Base-by-base conservation (phyloP, 345 rosid species). In the Capsella bursapastoris region DNA sequence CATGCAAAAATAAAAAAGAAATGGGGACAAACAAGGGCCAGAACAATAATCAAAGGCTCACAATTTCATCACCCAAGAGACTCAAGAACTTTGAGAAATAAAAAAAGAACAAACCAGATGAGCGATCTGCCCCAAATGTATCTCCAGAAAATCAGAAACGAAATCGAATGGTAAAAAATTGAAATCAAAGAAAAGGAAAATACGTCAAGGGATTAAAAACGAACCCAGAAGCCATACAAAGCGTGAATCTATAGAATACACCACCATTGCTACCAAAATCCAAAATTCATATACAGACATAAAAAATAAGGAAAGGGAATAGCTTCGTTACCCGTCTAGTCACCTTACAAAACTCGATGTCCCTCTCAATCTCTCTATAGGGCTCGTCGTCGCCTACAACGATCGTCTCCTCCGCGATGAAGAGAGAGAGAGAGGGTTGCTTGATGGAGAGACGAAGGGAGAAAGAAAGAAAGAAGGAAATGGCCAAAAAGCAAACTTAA, bases 371-470 rank as follows among this genome's bases (percentile, higher is more conserved):
- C 76, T 73, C 74, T 68, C 61, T 0, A 22, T 22, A 61, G 8
- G 70, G 18, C 48, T 70, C 71, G 57, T 62, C 57, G 68, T 22
- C 68, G 73, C 22, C 2, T 22, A 22, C 25, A 22, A 51, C 11
- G 79, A 68, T 68, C 68, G 65, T 43, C 61, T 59, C 62, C 63
- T 51, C 64, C 8, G 53, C 58, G 72, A 70, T 32, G 66, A 69
- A 63, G 38, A 27, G 41, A 57, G 68, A 41, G 43, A 57, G 68
- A 32, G 49, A 22, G 25, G 6, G 41, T 60, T 59, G 81, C 81
- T 66, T 78, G 81, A 66, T 57, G 68, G 75, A 74, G 75, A 74
- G 79, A 69, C 71, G 68, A 55, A 7, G 66, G 40, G 22, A 50
- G 55, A 48, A 48, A 27, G 28, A 64, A 43, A 27, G 40, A 62